Base-by-base conservation (phyloP, 2,329 filamentous ascomycete genomes). In the Ophiostoma montium region DNA sequence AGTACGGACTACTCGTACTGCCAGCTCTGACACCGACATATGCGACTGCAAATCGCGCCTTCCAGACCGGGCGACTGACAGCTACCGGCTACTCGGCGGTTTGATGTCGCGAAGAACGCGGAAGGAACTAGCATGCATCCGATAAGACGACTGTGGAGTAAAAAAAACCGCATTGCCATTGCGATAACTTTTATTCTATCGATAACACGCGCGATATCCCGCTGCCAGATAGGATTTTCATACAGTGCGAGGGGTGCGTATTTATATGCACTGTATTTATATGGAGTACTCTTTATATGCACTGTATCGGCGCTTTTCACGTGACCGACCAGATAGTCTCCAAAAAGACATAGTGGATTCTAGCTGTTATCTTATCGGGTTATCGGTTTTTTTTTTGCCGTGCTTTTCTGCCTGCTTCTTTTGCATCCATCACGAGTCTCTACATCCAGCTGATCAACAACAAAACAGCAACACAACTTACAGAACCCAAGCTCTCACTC, bases 371-470 rank as follows among this genome's bases (percentile, higher is more conserved):
- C 39, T 42, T 43, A 43, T 50, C 42, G 46, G 35, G 30, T 19
- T 35, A 39, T 35, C 19, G 11, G 33, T 31, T 50, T 46, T 50
- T 50, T 50, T 44, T 50, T 43, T 33, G 33, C 36, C 27, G 38
- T 38, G 33, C 38, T 39, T 50, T 50, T 50, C 35, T 43, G 36
- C 16, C 19, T 36, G 9, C n/a, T 16, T 31, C 36, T 33, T 39
- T 39, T 32, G 9, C 19, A 12, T n/a, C 27, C 19, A 48, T 36
- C 15, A 38, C 35, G 35, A 38, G 35, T 16, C 35, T 41, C 38
- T 41, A 12, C 38, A 41, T 19, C 15, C 39, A 42, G 21, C 23
- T 23, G 30, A 2, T 11, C 19, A 21, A 49, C 41, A 21, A 33
- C 38, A 39, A 41, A 30, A 33, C 33, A 27, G 1, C 27, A 19